Evolutionary conservation across 2,329 filamentous ascomycete genomes (phyloP), one percentile per base, ranked within the genome.

Genomic region (Talaromyces islandicus): DNA sequence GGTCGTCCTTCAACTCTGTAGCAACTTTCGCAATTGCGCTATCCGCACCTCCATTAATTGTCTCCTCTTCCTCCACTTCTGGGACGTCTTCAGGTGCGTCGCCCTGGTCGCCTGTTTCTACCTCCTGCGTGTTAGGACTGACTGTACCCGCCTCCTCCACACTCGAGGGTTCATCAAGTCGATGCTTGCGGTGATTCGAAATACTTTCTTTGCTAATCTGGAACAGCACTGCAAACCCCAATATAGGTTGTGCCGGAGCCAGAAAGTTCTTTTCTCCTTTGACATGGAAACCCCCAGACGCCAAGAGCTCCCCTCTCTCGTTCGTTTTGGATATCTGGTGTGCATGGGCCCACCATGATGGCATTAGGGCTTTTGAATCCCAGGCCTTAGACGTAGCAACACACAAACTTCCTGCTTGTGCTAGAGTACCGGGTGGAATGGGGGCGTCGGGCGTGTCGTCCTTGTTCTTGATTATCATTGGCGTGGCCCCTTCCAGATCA

Each of bases 311-410:
- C 25, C 93, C 93, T 0, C 84, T 86, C 0, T 87, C 82, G 0
- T 89, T 88, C 35, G 86, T 90, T 76, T 97, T 97, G 10, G 90
- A 91, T 0, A 99, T 91, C 72, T 97, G 92, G 58, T 93, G 88
- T 1, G 90, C 88, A 63, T 88, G 87, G 0, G 95, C 93, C 94
- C 94, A 99, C 88, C 91, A 99, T 9, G 93, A 92, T 19, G 90
- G 88, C 90, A 97, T 96, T 17, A 91, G 86, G 9, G 93, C 93
- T 74, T 99, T 99, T 1, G 90, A 93, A 62, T 97, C 94, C 94
- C 94, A 99, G 0, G 93, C 94, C 60, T 82, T 88, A 1, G 92
- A 97, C 9, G 90, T 89, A 63, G 90, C 91, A 5, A 99, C 89
- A 0, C 89, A 87, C 30, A 97, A 77, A 51, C 88, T 88, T 0